Base-by-base conservation (phyloP, 2,329 filamentous ascomycete species). In the Polychaeton citri region DNA sequence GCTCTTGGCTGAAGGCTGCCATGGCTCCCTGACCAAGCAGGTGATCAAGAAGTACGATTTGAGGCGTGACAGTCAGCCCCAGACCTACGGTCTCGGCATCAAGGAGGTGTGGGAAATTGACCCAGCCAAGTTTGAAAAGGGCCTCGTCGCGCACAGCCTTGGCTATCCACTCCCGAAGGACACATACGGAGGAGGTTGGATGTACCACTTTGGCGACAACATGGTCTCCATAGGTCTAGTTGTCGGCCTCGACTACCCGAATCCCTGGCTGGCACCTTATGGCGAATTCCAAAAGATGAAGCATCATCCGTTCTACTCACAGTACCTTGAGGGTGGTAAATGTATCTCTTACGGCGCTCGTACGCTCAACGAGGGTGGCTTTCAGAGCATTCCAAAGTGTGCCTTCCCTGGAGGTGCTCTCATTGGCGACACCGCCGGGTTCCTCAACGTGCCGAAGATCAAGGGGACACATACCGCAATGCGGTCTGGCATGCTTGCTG, bases 171-270 rank as follows among this genome's bases (percentile, higher is more conserved):
- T 98, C 31, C 75, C 85, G 12, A 75, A 71, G 49, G 81, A 96
- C 55, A 90, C 87, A 6, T 98, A 98, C 56, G 90, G 90, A 47
- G 90, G 90, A 46, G 86, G 83, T n/a, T 98, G 86, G 79, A 87
- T 98, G 83, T 98, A 98, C 55, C 90, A 98, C 61, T 98, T 96
- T 60, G 90, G 87, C 24, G 88, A 98, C 50, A 98, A 96, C 61
- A 73, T 96, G 50, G 88, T 98, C 41, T 86, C 79, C 47, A 70
- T 98, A 38, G 90, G 90, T 17, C 69, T 96, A 13, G 90, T 98
- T 8, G 82, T 92, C 24, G 87, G 87, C 17, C 71, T 98, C 36
- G 90, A 98, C 66, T 98, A 98, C 59, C 71, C 83, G 30, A 98
- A 98, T 61, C 90, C 90, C 0, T 98, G 88, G 85, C 63, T 96